phyloP scores from a whole-genome alignment of 2,329 filamentous ascomycete genomes.

The Helotiales sp. region DNA sequence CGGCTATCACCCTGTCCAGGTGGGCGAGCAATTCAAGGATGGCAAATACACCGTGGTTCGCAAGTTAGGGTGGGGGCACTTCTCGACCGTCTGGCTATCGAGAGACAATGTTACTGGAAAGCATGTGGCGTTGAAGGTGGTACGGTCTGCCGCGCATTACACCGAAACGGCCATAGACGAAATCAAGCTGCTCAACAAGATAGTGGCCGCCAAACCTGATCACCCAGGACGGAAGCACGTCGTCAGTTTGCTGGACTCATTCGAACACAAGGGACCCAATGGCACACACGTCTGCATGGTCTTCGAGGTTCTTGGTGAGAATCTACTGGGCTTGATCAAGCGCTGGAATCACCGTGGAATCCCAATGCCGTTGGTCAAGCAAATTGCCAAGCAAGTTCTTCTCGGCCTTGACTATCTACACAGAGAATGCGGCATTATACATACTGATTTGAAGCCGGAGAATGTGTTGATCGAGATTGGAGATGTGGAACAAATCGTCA shows the following conservation, averaged over 20 bases:
- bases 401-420: conserved; percentile 96
- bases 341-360: conserved; percentile 98
- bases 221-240: conserved; percentile 95
- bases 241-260: conserved; percentile 93
- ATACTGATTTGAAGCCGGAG: conserved; percentile 96
- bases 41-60: conserved; percentile 95
- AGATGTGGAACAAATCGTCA: conserved; percentile 97
- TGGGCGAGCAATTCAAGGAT: conserved; percentile 97
- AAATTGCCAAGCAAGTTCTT: conserved; percentile 97
- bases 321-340: conserved; percentile 93
- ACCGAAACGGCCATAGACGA: conserved; percentile 99
- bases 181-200: conserved; percentile 97
- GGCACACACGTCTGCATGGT: conserved; percentile 99
- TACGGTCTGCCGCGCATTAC: conserved; percentile 96
- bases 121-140: conserved; percentile 97
- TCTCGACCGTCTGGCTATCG: conserved; percentile 91
- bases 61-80: conserved; percentile 98
- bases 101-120: conserved; percentile 86
- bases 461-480: conserved; percentile 99
- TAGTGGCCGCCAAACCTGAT: conserved; percentile 91
- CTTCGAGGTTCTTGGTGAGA: conserved; percentile 96
- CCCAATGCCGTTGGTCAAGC: conserved; percentile 94
- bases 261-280: conserved; percentile 96
- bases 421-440: conserved; percentile 97
- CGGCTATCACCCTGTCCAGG: conserved; percentile 92